Evolutionary conservation across 345 rosid species (phyloP), one percentile per base, ranked within the genome.

Genomic region (Salix exigua): DNA sequence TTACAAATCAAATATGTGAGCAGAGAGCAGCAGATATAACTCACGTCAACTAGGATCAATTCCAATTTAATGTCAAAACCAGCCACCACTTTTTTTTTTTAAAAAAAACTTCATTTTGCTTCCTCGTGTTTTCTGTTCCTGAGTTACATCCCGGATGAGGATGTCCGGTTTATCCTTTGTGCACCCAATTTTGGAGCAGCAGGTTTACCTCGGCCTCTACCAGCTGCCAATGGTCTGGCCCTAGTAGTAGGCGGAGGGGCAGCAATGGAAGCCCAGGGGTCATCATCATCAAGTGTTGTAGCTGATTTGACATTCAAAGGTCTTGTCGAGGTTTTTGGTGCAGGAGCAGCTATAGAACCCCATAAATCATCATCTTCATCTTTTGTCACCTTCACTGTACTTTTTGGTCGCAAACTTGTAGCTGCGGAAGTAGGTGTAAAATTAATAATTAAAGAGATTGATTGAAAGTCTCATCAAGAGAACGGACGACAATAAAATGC

Each of bases 211-310:
- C 97, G 86, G 66, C 94, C 96, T 65, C 93, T 87, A 71, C 92
- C 87, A 53, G 94, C 85, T 21, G 94, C 80, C 64, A 91, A 78
- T 67, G 97, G 96, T 81, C 87, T 96, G 6, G 87, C 97, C 53
- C 83, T 86, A 21, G 95, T 93, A 60, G 95, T 87, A 18, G 99
- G 99, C 63, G 88, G 82, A 30, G 99, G 98, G 82, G 99, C 98
- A 62, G 99, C 99, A 58, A 93, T 92, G 60, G 98, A 88, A 46
- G 97, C 92, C 98, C 98, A 96, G 4, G 97, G 97, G 68, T 96
- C 99, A 70, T 92, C 91, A 60, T 91, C 94, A 33, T 89, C 90
- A 60, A 83, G 72, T 33, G 85, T 42, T 51, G 82, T 82, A 50
- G 91, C 74, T 70, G 88, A 1, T 81, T 88, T 96, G 53, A 83